These are phyloP conservation scores for Mentha longifolia DNA, from an alignment of 257 asterid species.

Conservation along the genomic window DNA sequence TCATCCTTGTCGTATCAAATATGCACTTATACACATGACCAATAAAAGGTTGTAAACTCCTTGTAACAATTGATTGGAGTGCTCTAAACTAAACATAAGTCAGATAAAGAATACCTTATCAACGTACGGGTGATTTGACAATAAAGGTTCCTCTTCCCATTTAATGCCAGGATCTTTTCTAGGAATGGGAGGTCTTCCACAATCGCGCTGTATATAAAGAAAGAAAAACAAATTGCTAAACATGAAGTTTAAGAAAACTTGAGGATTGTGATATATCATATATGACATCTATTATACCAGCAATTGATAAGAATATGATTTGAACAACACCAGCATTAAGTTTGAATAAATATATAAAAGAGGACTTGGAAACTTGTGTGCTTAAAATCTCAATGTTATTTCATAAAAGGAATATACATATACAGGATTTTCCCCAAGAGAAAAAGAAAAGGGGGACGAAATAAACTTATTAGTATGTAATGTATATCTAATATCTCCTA, in stretches of 20 bases:
- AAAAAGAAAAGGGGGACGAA: not conserved
- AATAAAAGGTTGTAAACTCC: constrained; percentile 7
- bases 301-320: constrained; percentile 10
- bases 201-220: constrained; percentile 71
- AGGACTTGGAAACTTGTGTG: not conserved
- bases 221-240: constrained; percentile 28
- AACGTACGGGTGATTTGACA: constrained; percentile 92
- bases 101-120: constrained; percentile 61
- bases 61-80: constrained; percentile 11
- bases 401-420: constrained; percentile 11
- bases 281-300: constrained; percentile 11
- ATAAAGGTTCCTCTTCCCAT: constrained; percentile 86
- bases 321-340: constrained; percentile 9
- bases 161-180: constrained; percentile 85
- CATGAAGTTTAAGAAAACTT: constrained; percentile 26
- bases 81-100: constrained; percentile 16
- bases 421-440: not conserved
- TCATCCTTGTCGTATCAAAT: not conserved
- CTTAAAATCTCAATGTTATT: not conserved
- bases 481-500: constrained; percentile 7
- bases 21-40: constrained; percentile 1
- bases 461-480: too few relatives aligned
- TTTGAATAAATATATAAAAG: not conserved
- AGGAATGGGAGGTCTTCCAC: constrained; percentile 89
- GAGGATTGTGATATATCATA: constrained; percentile 27